Evolutionary conservation across 306 rosid species (phyloP), one percentile per base, ranked within the genome.

Genomic region (Crataegus laevigata): DNA sequence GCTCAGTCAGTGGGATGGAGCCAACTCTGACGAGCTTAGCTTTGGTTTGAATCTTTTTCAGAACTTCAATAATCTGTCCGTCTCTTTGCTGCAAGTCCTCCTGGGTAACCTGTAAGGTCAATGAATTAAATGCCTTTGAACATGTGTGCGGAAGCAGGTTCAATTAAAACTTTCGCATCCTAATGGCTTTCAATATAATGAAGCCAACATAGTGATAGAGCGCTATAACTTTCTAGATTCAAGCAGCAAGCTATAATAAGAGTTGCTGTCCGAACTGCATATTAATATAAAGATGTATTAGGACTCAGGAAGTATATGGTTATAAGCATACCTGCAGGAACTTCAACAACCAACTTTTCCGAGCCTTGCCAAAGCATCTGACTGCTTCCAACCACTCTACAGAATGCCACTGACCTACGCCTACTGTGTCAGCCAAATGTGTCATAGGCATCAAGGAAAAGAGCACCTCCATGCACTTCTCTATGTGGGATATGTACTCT

Each of bases 291-390:
- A 54, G 6, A 21, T 29, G 64, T 13, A 71, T 25, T 76, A 58
- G 69, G 40, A 36, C 7, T 36, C 40, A 36, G 40, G 34, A 78
- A 72, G 59, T 68, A 65, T 9, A 21, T 6, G 38, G 3, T 21
- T 73, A 71, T 78, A 55, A 5, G 32, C 61, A 15, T 58, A 90
- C 98, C 94, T 85, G 89, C 29, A 94, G 84, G 77, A 91, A 88
- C 78, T 86, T 84, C 83, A 86, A 63, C 72, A 90, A 66, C 98
- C 98, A 91, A 64, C 75, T 76, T 72, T 28, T 85, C 17, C 86
- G 90, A 73, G 97, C 93, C 90, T 87, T 94, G 69, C 93, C 90
- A 69, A 94, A 84, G 88, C 97, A 90, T 75, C 83, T 85, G 72
- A 90, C 76, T 38, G 97, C 93, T 81, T 78, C 89, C 73, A 86